A percentile compares a stretch with the other conserved stretches of the same genome.
Conservation (phyloP, 106 monocot species). For the Apostasia ramifera region DNA sequence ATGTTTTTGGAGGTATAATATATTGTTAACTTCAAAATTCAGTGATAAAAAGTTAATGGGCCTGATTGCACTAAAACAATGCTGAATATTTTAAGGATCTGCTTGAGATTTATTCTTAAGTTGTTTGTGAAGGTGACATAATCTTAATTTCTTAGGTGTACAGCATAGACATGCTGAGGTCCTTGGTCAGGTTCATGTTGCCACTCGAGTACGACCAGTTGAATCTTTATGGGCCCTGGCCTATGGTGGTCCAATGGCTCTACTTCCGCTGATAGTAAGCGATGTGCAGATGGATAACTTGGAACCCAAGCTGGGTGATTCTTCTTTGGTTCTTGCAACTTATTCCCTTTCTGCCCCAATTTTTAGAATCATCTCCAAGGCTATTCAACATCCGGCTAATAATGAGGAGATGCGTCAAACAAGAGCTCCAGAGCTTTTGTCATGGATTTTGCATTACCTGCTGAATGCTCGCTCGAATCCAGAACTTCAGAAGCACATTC, state of each 20-base stretch:
- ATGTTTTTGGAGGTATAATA: too few relatives aligned
- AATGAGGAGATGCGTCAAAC: conserved; percentile 73
- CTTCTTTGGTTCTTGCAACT: conserved; percentile 42
- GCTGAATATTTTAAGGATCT: not conserved
- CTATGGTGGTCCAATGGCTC: conserved; percentile 84
- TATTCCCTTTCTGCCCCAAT: conserved; percentile 80
- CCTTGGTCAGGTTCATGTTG: conserved; percentile 87
- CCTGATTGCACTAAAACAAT: not conserved
- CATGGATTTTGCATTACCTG: conserved; percentile 62
- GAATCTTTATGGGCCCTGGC: conserved; percentile 95
- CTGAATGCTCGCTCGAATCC: conserved; percentile 46
- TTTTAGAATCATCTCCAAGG: conserved; percentile 81
- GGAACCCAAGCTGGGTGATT: conserved; percentile 62
- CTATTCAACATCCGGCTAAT: conserved; percentile 83
- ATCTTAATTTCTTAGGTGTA: conserved; percentile 37
- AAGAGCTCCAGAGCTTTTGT: conserved; percentile 74
- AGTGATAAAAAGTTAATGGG: too few relatives aligned
- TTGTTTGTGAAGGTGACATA: not conserved
- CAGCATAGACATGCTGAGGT: conserved; percentile 82
- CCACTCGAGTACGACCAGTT: conserved; percentile 52
- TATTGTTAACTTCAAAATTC: too few relatives aligned
- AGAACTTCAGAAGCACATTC: conserved; percentile 32
- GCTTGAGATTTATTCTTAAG: not conserved
- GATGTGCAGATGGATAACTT: conserved; percentile 65
- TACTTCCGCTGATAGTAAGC: conserved; percentile 83